phyloP scores from a whole-genome alignment of 208 protist species.

The Borovskyia barvae region DNA sequence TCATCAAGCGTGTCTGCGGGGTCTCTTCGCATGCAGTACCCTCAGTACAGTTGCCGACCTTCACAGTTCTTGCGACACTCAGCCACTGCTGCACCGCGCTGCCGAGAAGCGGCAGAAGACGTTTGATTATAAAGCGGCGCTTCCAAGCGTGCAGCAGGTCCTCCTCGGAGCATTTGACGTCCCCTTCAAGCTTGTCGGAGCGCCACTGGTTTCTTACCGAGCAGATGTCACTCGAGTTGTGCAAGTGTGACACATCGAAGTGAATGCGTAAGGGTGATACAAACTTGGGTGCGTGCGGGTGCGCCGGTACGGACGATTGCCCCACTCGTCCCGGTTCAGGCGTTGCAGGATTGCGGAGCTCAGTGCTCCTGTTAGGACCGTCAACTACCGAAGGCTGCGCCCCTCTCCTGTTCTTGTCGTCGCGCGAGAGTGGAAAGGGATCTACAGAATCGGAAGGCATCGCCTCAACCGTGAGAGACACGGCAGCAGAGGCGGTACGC shows the following conservation, averaged over 20 bases:
- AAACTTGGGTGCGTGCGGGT: not conserved
- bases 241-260: constrained; percentile 40
- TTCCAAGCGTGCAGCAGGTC: constrained; percentile 51
- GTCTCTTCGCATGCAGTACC: not conserved
- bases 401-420: no score
- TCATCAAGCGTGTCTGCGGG: constrained; percentile 13
- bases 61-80: no score
- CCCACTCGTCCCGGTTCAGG: no score
- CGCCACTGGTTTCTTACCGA: not conserved
- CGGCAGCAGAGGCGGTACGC: not conserved
- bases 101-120: constrained; percentile 24
- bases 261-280: constrained; percentile 44
- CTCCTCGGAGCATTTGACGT: constrained; percentile 22
- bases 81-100: constrained; percentile 33
- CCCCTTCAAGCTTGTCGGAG: constrained; percentile 35
- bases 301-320: no score
- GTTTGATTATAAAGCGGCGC: constrained; percentile 32
- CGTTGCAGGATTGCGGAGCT: not conserved
- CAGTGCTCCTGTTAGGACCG: no score
- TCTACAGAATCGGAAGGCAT: no score
- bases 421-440: no score
- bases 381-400: no score
- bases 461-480: not conserved
- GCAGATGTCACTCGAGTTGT: constrained; percentile 27
- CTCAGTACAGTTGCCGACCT: not conserved